These are phyloP conservation scores for Saccharomyces hybrid DNA, from an alignment of 1,139 yeast species.

Conservation along the genomic window DNA sequence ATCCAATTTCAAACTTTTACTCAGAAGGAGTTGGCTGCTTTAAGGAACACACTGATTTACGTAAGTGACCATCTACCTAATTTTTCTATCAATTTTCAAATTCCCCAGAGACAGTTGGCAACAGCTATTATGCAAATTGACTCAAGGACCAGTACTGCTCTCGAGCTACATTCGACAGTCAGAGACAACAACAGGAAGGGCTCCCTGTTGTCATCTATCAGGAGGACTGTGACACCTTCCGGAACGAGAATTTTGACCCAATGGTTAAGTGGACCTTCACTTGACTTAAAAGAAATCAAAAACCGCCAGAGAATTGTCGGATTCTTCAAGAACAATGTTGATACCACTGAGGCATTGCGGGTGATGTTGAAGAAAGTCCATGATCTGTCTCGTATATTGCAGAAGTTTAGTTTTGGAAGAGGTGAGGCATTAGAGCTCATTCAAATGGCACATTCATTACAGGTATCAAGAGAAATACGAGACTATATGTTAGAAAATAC, in stretches of 20 bases:
- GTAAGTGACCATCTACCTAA: conserved; percentile 53
- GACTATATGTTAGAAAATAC: conserved; percentile 6
- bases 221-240: conserved; percentile 67
- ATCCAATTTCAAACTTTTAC: conserved; percentile 31
- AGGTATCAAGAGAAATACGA: conserved; percentile 17
- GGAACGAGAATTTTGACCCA: conserved; percentile 71
- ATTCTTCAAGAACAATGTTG: conserved; percentile 40
- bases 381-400: conserved; percentile 50
- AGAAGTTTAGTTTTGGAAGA: conserved; percentile 41
- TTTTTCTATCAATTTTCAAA: conserved; percentile 40
- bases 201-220: conserved; percentile 59
- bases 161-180: conserved; percentile 59
- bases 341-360: conserved; percentile 34
- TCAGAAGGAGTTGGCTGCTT: conserved; percentile 44
- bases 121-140: conserved; percentile 67
- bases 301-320: conserved; percentile 58
- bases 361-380: conserved; percentile 35
- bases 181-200: conserved; percentile 58
- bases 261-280: conserved; percentile 79
- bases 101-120: conserved; percentile 46
- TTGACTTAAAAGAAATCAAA: conserved; percentile 48
- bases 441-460: conserved; percentile 38
- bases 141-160: conserved; percentile 69
- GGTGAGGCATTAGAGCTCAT: conserved; percentile 42
- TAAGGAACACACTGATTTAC: conserved; percentile 49